These are phyloP conservation scores for Domatiomyces catenatus DNA, from an alignment of 2,329 filamentous ascomycete species.

Conservation along the genomic window DNA sequence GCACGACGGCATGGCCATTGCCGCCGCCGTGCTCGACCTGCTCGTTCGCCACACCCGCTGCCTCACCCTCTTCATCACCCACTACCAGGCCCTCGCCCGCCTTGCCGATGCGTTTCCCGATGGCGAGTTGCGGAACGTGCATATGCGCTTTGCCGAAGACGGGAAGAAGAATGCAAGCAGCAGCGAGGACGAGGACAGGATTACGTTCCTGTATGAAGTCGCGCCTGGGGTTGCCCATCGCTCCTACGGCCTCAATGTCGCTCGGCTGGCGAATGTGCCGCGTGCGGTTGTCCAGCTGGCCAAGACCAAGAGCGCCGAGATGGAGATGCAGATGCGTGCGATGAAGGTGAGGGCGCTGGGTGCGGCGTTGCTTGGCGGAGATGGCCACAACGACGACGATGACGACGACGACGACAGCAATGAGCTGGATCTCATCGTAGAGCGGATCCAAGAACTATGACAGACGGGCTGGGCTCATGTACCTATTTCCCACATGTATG, in stretches of 20 bases:
- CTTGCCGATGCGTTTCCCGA: conserved; percentile 53
- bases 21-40: conserved; percentile 75
- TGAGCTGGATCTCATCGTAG: not conserved
- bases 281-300: conserved; percentile 63
- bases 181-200: conserved; percentile 44
- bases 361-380: conserved; percentile 2
- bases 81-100: conserved; percentile 77
- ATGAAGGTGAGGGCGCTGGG: conserved; percentile 38
- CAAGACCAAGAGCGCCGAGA: conserved; percentile 57
- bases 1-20: conserved; percentile 91
- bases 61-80: conserved; percentile 88
- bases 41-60: conserved; percentile 60
- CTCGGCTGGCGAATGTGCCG: conserved; percentile 68
- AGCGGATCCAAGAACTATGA: not conserved
- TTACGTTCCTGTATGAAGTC: conserved; percentile 91
- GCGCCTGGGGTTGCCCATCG: conserved; percentile 82
- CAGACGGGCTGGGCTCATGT: no score
- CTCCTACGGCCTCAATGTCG: conserved; percentile 89
- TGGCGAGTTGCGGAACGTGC: conserved; percentile 64
- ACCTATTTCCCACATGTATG: no score
- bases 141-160: conserved; percentile 71
- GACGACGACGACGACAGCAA: not conserved
- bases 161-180: conserved; percentile 18
- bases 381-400: not conserved
- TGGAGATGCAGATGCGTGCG: conserved; percentile 58